These are phyloP conservation scores for Dentipellis fragilis DNA, from an alignment of 768 basidiomycete species.

Conservation along the genomic window DNA sequence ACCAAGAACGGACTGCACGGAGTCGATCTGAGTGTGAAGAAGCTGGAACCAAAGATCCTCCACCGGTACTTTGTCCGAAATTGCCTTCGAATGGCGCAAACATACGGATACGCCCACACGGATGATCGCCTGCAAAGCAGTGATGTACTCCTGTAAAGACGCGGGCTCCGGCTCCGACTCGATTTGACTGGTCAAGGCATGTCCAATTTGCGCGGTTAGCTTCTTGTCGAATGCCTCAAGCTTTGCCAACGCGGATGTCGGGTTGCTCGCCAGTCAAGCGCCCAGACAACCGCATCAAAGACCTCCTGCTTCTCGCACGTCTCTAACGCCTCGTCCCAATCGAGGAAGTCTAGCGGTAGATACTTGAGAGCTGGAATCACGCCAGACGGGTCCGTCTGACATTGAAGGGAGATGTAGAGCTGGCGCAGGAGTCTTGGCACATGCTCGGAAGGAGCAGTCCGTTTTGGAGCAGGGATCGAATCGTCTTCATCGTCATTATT, in stretches of 20 bases:
- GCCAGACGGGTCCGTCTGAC: constrained; percentile 52
- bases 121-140: constrained; percentile 48
- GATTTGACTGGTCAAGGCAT: constrained; percentile 19
- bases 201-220: constrained; percentile 35
- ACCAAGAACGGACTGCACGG: constrained; percentile 60
- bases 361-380: constrained; percentile 54
- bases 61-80: constrained; percentile 29
- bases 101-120: constrained; percentile 60
- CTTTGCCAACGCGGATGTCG: constrained; percentile 55
- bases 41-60: constrained; percentile 91
- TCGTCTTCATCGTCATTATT: constrained; percentile 31
- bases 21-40: constrained; percentile 70
- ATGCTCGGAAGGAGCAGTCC: constrained; percentile 27
- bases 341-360: constrained; percentile 42
- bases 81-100: constrained; percentile 44
- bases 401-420: constrained; percentile 65
- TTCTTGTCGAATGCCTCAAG: constrained; percentile 48
- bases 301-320: constrained; percentile 60
- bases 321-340: constrained; percentile 42
- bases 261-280: constrained; percentile 50
- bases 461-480: constrained; percentile 15
- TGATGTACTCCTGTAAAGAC: constrained; percentile 25
- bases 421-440: constrained; percentile 42
- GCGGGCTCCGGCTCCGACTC: constrained; percentile 9
- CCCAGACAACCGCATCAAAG: constrained; percentile 79